Percentiles rank a stretch among this genome's conserved stretches.
Conservation (phyloP, 176 grass and related monocot genomes). For the Echinochloa phyllopogon region DNA sequence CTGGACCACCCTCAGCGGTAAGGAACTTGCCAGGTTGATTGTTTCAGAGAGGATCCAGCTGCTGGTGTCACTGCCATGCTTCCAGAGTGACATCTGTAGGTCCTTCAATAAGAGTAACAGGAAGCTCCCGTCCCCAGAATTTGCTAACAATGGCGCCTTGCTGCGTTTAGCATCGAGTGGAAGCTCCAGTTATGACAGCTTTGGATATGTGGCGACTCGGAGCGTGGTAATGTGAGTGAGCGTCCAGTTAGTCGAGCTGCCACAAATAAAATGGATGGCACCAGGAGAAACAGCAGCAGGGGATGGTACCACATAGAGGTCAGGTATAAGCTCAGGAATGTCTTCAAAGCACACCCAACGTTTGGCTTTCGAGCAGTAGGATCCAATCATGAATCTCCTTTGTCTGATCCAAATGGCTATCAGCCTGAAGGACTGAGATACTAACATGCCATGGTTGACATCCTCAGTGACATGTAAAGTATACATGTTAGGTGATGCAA, state of each 20-base stretch:
- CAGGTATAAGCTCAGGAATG: neutral
- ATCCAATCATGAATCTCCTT: neutral
- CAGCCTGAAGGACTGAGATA: slow-evolving; percentile 28
- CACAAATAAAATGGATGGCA: slow-evolving; percentile 23
- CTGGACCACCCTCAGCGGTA: neutral
- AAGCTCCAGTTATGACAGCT: slow-evolving; percentile 7
- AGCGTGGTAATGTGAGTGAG: neutral
- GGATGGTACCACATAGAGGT: neutral
- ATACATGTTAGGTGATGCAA: neutral
- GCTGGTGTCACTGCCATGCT: neutral
- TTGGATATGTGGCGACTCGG: neutral
- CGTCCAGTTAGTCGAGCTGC: neutral
- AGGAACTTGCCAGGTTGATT: neutral
- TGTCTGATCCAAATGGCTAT: neutral
- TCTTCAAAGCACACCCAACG: neutral
- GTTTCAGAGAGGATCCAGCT: neutral
- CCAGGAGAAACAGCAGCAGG: slow-evolving; percentile 11
- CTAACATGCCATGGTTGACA: neutral
- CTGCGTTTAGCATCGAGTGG: slow-evolving; percentile 2
- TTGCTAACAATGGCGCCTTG: slow-evolving; percentile 7
- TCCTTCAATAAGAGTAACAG: slow-evolving; percentile 3
- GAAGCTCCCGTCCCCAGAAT: neutral
- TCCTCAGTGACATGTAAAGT: slow-evolving; percentile 11
- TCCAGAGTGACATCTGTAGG: neutral
- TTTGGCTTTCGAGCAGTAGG: slow-evolving; percentile 28